Evolutionary conservation across 2,329 filamentous ascomycete species (phyloP), one percentile per base, ranked within the genome.

Genomic region (Pseudovirgaria hyperparasitica): DNA sequence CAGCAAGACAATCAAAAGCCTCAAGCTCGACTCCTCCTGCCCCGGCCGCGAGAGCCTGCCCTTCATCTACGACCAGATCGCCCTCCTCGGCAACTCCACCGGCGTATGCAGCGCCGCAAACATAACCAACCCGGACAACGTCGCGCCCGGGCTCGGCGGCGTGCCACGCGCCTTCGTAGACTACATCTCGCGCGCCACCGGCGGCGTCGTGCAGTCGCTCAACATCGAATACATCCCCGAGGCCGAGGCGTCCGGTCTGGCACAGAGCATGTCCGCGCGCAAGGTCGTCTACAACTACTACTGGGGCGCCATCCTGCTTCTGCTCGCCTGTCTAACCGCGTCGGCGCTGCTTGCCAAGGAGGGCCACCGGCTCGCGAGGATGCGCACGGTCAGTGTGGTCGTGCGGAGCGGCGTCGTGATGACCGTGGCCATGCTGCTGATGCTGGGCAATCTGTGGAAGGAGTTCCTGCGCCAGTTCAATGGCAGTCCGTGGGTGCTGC

Each of bases 201-300:
- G 27, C 14, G 21, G 19, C 13, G 23, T 35, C 16, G 28, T 35
- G 20, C 32, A 33, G 16, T 21, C 33, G 9, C 30, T 37, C 13
- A 28, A 29, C 13, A 17, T 31, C 15, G 28, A 31, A 14, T 27
- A 34, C 10, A 21, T 29, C 5, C 10, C 12, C 10, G 22, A 31
- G 27, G 28, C 21, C 17, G 12, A 26, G 18, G 18, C 19, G 11
- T 15, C 16, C 22, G 23, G 11, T 4, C 9, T 29, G n/a, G 9
- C 15, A 8, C 25, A 31, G 12, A 34, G 31, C 6, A 15, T 23
- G 2, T 4, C 14, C 9, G 29, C 34, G 16, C 36, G 27, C 25
- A 16, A 21, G 22, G 25, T 38, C 8, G 36, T 38, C 2, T 38
- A 36, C 24, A 36, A 29, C 8, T 36, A 38, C 18, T 36, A 31